phyloP scores from a whole-genome alignment of 495 filamentous ascomycete genomes.

The Alectoria sarmentosa region DNA sequence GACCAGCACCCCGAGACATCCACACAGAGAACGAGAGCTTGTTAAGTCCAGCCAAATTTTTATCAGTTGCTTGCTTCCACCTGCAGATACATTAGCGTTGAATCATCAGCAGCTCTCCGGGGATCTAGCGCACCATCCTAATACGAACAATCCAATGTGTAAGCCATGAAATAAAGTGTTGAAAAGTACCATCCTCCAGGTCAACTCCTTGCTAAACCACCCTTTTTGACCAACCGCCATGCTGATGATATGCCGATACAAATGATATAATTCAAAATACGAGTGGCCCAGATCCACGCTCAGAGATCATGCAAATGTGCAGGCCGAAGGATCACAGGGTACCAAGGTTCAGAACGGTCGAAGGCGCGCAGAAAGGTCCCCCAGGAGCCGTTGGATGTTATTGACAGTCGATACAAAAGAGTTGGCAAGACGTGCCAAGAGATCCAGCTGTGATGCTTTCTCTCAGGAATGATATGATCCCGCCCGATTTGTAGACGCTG shows the following conservation, averaged over 20 bases:
- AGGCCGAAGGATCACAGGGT: neutral
- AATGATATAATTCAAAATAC: neutral
- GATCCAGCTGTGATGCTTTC: neutral
- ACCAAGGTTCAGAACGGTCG: neutral
- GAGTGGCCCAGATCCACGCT: neutral
- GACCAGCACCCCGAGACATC: slow-evolving; percentile 87
- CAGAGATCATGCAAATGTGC: neutral
- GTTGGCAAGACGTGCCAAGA: neutral
- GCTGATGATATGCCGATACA: neutral
- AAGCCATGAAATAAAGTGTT: slow-evolving; percentile 78
- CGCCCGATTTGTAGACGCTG: neutral
- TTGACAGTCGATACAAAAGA: neutral
- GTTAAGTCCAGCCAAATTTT: slow-evolving; percentile 68
- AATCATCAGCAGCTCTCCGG: neutral
- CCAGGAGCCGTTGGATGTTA: neutral
- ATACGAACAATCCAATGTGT: slow-evolving; percentile 73
- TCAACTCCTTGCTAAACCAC: slow-evolving; percentile 41
- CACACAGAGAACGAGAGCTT: slow-evolving; percentile 81
- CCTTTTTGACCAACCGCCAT: slow-evolving; percentile 23
- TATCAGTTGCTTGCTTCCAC: slow-evolving; percentile 66
- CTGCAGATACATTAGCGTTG: slow-evolving; percentile 36
- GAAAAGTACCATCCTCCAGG: slow-evolving; percentile 64
- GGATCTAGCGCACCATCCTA: slow-evolving; percentile 68
- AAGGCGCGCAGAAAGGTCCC: slow-evolving; percentile 1
- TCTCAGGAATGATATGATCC: neutral